Evolutionary conservation across 768 basidiomycete species (phyloP).

Genomic region (Tylopilus sp.): DNA sequence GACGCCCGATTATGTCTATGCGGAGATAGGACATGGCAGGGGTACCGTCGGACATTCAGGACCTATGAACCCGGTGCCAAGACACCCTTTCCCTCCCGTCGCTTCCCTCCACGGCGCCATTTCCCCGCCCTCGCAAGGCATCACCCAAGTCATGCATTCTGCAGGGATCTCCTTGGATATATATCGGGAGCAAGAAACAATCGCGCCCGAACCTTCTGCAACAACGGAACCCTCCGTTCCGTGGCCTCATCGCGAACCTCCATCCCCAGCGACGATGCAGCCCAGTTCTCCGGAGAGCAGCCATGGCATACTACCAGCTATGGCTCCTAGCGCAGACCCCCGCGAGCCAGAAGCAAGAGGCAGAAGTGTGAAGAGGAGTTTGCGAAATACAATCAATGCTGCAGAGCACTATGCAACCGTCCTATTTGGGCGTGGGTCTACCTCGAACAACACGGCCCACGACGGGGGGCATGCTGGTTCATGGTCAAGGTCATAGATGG

Average conservation of each 20-base stretch:
- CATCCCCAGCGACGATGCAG: constrained; percentile 34
- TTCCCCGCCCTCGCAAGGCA: constrained; percentile 28
- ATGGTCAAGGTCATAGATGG: constrained; percentile 24
- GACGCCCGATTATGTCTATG: constrained; percentile 72
- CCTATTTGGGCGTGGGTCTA: constrained; percentile 54
- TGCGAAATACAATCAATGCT: constrained; percentile 64
- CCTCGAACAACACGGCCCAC: constrained; percentile 22
- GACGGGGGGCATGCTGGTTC: constrained; percentile 26
- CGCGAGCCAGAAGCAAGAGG: constrained; percentile 46
- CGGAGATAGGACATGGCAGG: constrained; percentile 74
- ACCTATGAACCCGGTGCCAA: constrained; percentile 16
- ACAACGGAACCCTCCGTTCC: constrained; percentile 24
- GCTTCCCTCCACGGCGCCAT: constrained; percentile 19
- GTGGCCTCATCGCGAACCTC: constrained; percentile 46
- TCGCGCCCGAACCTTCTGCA: constrained; percentile 8
- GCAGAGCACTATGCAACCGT: constrained; percentile 72
- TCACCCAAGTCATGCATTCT: constrained; percentile 36
- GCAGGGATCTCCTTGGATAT: constrained; percentile 27
- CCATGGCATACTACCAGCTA: constrained; percentile 35
- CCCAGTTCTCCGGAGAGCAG: constrained; percentile 39
- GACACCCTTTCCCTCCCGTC: constrained; percentile 23
- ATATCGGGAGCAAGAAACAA: constrained; percentile 13
- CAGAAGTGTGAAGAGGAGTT: constrained; percentile 58
- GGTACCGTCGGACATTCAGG: constrained; percentile 36
- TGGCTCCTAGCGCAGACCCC: constrained; percentile 28